A percentile compares a stretch with the other conserved stretches of the same genome.
Evolutionary conservation across 192 early-diverging fungal genomes (phyloP).

Genomic region (Diversispora eburnea): DNA sequence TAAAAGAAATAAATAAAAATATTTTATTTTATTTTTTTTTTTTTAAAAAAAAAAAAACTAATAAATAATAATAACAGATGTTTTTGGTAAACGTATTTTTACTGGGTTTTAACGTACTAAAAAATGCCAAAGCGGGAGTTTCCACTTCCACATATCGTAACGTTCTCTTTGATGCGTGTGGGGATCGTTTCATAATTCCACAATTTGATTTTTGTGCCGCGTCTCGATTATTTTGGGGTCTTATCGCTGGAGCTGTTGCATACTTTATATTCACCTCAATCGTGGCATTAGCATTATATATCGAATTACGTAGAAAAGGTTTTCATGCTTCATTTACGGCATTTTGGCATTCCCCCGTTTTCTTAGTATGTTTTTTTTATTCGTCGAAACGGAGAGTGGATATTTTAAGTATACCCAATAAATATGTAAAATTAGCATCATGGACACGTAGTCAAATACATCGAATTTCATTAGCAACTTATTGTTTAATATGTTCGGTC

Average conservation of each 20-base stretch:
- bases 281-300: slow-evolving; percentile 1
- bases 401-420: slow-evolving; percentile 24
- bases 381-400: slow-evolving; percentile 8
- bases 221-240: slow-evolving; percentile 19
- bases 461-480: slow-evolving; percentile 16
- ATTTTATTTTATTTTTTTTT: background rate
- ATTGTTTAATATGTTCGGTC: slow-evolving; percentile 1
- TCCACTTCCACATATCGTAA: background rate
- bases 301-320: slow-evolving; percentile 22
- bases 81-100: slow-evolving; percentile 20
- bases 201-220: slow-evolving; percentile 26
- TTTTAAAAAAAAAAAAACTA: background rate
- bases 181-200: slow-evolving; percentile 17
- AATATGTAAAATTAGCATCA: slow-evolving; percentile 16
- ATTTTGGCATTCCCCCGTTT: slow-evolving; percentile 24
- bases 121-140: slow-evolving; percentile 1
- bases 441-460: slow-evolving; percentile 25
- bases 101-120: slow-evolving; percentile 22
- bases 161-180: slow-evolving; percentile 15
- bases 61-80: slow-evolving; percentile 5
- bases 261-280: slow-evolving; percentile 22
- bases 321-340: slow-evolving; percentile 21
- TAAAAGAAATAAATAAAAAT: background rate
- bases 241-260: slow-evolving; percentile 13
- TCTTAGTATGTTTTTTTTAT: slow-evolving; percentile 24